Conservation (phyloP, 2,329 filamentous ascomycete species). For the Fusarium palustre region DNA sequence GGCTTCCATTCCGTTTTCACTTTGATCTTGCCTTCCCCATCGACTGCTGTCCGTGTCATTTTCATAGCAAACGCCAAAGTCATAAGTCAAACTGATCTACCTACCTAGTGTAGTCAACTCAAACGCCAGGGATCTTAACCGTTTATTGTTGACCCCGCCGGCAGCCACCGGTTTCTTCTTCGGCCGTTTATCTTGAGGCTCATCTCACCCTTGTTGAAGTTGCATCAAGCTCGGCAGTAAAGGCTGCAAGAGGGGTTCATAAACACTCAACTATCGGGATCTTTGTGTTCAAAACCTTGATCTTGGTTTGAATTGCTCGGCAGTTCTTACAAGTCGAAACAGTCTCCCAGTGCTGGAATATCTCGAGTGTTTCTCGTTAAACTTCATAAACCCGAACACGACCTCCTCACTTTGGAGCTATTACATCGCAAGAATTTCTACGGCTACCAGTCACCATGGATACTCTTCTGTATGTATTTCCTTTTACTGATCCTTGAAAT, state of each 20-base stretch:
- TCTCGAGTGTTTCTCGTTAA: conserved; percentile 1
- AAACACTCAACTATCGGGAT: neutral
- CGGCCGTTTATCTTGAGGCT: conserved; percentile 8
- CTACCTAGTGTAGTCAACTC: conserved; percentile 9
- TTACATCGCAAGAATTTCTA: conserved; percentile 8
- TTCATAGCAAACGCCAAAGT: neutral
- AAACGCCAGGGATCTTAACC: conserved; percentile 8
- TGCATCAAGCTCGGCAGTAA: conserved; percentile 7
- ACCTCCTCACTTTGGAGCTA: neutral
- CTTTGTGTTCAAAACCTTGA: neutral
- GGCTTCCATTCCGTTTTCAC: conserved; percentile 9
- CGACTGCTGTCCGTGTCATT: neutral
- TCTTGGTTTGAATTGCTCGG: neutral
- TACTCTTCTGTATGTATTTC: conserved; percentile 68
- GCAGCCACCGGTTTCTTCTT: conserved; percentile 29
- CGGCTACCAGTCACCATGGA: conserved; percentile 60
- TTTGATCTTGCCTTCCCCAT: neutral
- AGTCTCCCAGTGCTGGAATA: neutral
- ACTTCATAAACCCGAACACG: conserved; percentile 5
- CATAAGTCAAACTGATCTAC: neutral
- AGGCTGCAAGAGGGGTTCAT: conserved; percentile 1
- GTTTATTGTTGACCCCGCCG: conserved; percentile 26
- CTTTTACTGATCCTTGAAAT: neutral
- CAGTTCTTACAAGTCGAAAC: neutral
- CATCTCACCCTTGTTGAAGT: conserved; percentile 13